phyloP scores from a whole-genome alignment of 805 yeast species.

The Blastobotrys chiropterorum region DNA sequence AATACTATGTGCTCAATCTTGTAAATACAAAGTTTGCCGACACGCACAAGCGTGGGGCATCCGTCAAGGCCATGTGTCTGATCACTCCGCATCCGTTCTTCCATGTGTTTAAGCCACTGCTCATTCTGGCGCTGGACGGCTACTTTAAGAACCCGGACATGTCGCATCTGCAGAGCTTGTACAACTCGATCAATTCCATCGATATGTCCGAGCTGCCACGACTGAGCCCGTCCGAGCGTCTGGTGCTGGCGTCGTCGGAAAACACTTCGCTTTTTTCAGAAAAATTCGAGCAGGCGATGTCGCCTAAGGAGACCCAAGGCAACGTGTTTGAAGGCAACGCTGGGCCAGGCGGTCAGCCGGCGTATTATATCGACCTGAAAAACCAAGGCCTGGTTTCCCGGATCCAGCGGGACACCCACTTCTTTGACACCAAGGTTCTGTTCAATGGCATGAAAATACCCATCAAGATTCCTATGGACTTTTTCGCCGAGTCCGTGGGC shows the following conservation, averaged over 20 bases:
- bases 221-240: constrained; percentile 23
- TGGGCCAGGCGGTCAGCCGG: constrained; percentile 10
- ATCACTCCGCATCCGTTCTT: constrained; percentile 49
- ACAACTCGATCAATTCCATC: constrained; percentile 26
- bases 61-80: constrained; percentile 52
- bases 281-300: constrained; percentile 18
- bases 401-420: constrained; percentile 26
- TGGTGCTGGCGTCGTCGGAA: constrained; percentile 22
- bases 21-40: constrained; percentile 44
- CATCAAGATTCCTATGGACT: constrained; percentile 28
- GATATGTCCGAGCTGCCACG: constrained; percentile 27
- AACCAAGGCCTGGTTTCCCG: constrained; percentile 20
- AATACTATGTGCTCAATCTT: constrained; percentile 50
- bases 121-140: constrained; percentile 46
- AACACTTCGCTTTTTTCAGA: constrained; percentile 24
- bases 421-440: constrained; percentile 25
- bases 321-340: not conserved
- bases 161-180: constrained; percentile 23
- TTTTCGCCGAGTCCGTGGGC: constrained; percentile 28
- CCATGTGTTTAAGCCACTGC: constrained; percentile 52
- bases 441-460: constrained; percentile 28
- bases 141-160: constrained; percentile 32
- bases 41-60: constrained; percentile 49
- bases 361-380: constrained; percentile 23
- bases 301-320: constrained; percentile 1